Base-by-base conservation (phyloP, 1,284 basidiomycete genomes). In the Moniliella sp. region DNA sequence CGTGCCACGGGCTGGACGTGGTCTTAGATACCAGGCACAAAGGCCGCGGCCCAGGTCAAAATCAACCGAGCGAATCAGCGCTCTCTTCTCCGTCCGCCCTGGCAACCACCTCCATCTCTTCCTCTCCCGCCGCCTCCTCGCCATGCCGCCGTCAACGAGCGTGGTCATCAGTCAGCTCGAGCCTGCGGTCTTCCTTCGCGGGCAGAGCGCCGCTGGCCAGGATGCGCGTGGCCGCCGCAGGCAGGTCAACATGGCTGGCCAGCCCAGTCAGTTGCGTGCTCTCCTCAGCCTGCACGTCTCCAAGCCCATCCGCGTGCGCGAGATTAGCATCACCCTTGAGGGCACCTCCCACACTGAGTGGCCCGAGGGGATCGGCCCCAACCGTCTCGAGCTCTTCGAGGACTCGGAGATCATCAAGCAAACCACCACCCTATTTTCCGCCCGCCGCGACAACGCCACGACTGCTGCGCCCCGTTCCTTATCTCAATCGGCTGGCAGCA, bases 321-420 rank as follows among this genome's bases (percentile, higher is more conserved):
- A 75, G 48, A 86, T 97, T 36, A 71, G 74, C 34, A 66, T 91
- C 28, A 73, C 74, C 45, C 65, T 94, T 13, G 67, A 73, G 32
- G 86, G 80, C 4, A 76, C 69, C 42, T 57, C 64, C 3, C 54
- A 65, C 33, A 71, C 69, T 10, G 69, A 71, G 42, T 91, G 83
- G 78, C 76, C 78, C 3, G 83, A 93, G 69, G 82, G 80, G 21
- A 69, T 78, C 39, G 83, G 81, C 34, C 72, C 77, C 17, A 69
- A 76, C 21, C 70, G 78, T 12, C 65, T 77, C 32, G 82, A 91
- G 35, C 67, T 81, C 11, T 70, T 68, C 5, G 88, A 93, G 57
- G 75, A 81, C 41, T 74, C 78, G 51, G 67, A 68, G 32, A 67
- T 88, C 23, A 75, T 82, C 48, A 73, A 74, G 17, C 70, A 77